Evolutionary conservation across 208 protist species (phyloP).

Genomic region (Wallacemonas collosoma): DNA sequence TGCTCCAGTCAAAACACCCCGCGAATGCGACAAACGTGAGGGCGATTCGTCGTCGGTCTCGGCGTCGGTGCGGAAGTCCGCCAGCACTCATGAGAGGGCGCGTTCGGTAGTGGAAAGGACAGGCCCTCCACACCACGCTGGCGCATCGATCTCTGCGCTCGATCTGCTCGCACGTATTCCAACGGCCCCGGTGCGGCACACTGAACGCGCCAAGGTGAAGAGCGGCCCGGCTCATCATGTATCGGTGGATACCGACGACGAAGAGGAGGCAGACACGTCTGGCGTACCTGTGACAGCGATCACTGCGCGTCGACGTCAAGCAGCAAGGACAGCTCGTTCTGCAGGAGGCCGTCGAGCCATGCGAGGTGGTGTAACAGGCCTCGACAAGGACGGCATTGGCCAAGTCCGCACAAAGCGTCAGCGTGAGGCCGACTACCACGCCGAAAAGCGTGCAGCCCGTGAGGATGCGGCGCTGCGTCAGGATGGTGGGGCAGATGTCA

Average conservation of each 20-base stretch:
- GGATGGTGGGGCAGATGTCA: background rate
- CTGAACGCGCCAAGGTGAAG: background rate
- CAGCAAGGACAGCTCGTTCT: too few species aligned
- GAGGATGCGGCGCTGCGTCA: conserved; percentile 8
- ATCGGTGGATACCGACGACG: too few species aligned
- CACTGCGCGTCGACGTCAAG: too few species aligned
- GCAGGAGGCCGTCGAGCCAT: too few species aligned
- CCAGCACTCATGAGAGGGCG: background rate
- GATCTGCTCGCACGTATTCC: conserved; percentile 36
- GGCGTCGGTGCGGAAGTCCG: background rate
- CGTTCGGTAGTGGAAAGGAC: too few species aligned
- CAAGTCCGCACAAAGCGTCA: conserved; percentile 17
- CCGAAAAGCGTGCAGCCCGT: conserved; percentile 3
- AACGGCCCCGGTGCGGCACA: conserved; percentile 5
- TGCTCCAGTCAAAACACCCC: background rate
- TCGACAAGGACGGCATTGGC: conserved; percentile 10
- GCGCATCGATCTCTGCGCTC: conserved; percentile 17
- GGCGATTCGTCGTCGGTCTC: background rate
- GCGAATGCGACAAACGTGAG: background rate
- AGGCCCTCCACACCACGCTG: background rate
- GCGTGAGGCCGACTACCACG: conserved; percentile 12
- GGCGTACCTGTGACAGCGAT: too few species aligned
- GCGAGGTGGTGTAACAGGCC: background rate
- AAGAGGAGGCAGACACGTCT: too few species aligned
- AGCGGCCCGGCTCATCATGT: too few species aligned